Percentiles rank a stretch among this genome's conserved stretches.
Evolutionary conservation across 2,329 filamentous ascomycete species (phyloP).

Genomic region (Apiospora rasikravindrae): DNA sequence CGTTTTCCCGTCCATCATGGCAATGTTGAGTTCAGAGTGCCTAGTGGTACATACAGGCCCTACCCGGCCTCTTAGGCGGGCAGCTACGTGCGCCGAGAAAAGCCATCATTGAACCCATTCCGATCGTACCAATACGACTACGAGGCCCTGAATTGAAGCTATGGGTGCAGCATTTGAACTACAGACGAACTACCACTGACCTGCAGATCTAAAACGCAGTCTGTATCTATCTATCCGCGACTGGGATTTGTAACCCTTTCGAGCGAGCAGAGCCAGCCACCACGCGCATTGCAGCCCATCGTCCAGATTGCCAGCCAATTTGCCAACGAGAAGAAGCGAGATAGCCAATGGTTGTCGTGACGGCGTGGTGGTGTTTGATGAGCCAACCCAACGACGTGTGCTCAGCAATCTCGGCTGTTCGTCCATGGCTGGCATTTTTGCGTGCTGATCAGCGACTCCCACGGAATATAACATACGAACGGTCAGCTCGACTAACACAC

Average conservation of each 20-base stretch:
- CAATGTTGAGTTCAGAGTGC: neutral
- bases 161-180: neutral
- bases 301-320: neutral
- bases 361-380: neutral
- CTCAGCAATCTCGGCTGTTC: neutral
- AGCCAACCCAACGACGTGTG: neutral
- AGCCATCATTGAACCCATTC: neutral
- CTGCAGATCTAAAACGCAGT: neutral
- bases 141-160: neutral
- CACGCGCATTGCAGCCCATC: neutral
- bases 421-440: neutral
- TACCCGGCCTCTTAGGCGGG: too few relatives aligned
- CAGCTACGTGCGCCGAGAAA: neutral
- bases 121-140: neutral
- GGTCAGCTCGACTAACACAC: neutral
- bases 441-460: neutral
- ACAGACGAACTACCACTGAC: neutral
- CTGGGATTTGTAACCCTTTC: neutral
- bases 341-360: neutral
- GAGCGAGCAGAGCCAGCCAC: neutral
- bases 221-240: neutral
- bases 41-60: too few relatives aligned
- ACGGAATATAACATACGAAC: neutral
- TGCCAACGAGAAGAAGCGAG: neutral
- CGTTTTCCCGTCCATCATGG: neutral